Base-by-base conservation (phyloP, 106 monocot genomes). In the Dioscorea zingiberensis region DNA sequence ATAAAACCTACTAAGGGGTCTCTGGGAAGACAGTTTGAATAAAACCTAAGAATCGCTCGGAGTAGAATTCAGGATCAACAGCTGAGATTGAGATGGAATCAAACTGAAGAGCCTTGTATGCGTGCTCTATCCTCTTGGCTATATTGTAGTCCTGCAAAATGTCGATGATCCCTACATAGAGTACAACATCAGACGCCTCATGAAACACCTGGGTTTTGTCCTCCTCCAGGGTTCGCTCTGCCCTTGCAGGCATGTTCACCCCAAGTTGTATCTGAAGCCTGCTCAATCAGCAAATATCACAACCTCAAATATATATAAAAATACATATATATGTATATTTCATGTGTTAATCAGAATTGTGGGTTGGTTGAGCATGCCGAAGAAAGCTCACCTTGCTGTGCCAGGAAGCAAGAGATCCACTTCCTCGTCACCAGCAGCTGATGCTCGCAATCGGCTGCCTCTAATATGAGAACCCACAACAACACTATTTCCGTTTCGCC, bases 211-310 rank as follows among this genome's bases (percentile, higher is more conserved):
- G 64, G 3, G 29, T 63, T 24, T 71, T 49, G 5, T 66, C 81
- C 63, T 82, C 74, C 15, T 13, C 54, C 0, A 64, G 55, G 27
- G 59, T 71, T 10, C 58, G 79, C 71, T 89, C 89, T 7, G 89
- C 85, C 73, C 89, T 81, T 19, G 89, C 85, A 21, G 89, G 89
- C 89, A 89, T 85, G 74, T 89, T 89, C 21, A 89, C 89, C 51
- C 85, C 89, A 1, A 89, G 79, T 66, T 85, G 89, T 61, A 89
- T 85, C 58, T 89, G 89, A 21, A 89, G 76, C 70, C 89, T 89
- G 74, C 22, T 29, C 25, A 69, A 73, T 44, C 24, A 22, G 44
- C 11, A 25, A 13, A 27, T 11, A 21, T 3, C n/a, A 46, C 25
- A 47, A 13, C 4, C 17, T 2, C 7, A 30, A 26, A 18, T 29